A percentile compares a stretch with the other conserved stretches of the same genome.
Conservation (phyloP, 768 basidiomycete species). For the Cantharellus cinnabarinus region DNA sequence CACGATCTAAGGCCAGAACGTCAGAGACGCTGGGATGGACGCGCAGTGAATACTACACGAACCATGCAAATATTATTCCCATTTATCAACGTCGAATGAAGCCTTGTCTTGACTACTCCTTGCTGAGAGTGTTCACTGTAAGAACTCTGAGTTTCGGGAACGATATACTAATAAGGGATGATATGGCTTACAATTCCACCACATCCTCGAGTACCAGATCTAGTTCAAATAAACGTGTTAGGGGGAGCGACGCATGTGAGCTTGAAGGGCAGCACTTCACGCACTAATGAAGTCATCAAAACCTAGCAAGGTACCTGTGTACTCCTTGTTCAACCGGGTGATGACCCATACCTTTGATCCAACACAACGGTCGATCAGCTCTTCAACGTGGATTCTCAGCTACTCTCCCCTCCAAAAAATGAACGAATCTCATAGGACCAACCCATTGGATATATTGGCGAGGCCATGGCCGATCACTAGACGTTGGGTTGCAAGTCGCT, state of each 20-base stretch:
- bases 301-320: constrained; percentile 81
- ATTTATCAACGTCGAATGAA: constrained; percentile 77
- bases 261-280: constrained; percentile 20
- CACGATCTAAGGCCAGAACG: not conserved
- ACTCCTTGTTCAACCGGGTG: constrained; percentile 95
- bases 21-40: not conserved
- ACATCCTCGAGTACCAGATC: constrained; percentile 95
- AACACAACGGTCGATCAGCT: constrained; percentile 93
- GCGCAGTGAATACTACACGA: constrained; percentile 12
- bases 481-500: too few relatives aligned
- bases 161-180: too few relatives aligned
- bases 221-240: constrained; percentile 13
- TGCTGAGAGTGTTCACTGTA: constrained; percentile 68
- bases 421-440: not conserved
- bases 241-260: not conserved
- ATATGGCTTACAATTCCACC: constrained; percentile 63
- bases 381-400: constrained; percentile 20
- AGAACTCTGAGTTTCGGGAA: not conserved
- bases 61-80: constrained; percentile 97
- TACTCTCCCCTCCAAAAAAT: not conserved
- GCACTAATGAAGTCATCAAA: constrained; percentile 99
- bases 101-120: constrained; percentile 54
- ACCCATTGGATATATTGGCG: not conserved
- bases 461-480: not conserved
- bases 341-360: constrained; percentile 95